phyloP scores from a whole-genome alignment of 176 grass and related monocot species.

The Eremochloa ophiuroides region DNA sequence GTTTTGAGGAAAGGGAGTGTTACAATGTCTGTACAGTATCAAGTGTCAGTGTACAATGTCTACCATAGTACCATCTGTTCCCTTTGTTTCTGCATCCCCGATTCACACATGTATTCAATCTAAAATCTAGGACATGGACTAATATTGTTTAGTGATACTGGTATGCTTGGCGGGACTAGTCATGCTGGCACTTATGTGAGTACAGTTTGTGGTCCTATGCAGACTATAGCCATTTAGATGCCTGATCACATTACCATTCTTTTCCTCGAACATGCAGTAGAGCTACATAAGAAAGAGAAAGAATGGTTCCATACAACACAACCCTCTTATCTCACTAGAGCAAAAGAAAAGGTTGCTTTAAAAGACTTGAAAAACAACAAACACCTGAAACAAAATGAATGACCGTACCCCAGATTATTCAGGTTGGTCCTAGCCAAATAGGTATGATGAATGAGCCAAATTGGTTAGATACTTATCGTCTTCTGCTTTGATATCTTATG shows the following conservation, averaged over 20 bases:
- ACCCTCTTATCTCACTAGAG: not conserved
- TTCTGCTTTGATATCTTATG: constrained; percentile 13
- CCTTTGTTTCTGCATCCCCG: not conserved
- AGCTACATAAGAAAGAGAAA: not conserved
- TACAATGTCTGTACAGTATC: not conserved
- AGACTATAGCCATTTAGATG: not conserved
- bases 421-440: not conserved
- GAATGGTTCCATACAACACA: not conserved
- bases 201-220: not conserved
- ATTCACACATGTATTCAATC: not conserved
- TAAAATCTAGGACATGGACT: not conserved
- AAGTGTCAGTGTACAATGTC: not conserved
- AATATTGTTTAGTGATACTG: not conserved
- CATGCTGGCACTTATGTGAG: not conserved
- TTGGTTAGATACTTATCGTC: not conserved
- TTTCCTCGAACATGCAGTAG: not conserved
- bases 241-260: not conserved
- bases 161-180: not conserved
- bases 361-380: not conserved
- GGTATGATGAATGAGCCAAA: not conserved
- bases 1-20: not conserved
- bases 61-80: no score
- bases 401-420: not conserved
- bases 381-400: not conserved
- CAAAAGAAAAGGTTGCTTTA: not conserved